A percentile compares a stretch with the other conserved stretches of the same genome.
Conservation (phyloP, 352 stramenopile species). For the Phytophthora syringae region DNA sequence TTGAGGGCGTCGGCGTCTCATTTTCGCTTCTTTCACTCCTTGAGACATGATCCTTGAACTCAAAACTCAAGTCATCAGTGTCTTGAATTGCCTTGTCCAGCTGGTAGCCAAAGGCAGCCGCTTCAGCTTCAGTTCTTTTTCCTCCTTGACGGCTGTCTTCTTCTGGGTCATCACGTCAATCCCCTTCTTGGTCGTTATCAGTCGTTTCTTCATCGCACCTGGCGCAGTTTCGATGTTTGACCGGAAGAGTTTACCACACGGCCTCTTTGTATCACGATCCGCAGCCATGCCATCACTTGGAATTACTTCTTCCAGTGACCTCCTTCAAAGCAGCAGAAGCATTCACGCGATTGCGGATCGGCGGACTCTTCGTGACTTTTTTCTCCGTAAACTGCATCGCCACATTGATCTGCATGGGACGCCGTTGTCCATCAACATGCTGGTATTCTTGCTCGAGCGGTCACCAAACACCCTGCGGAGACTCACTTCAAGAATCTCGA, state of each 20-base stretch:
- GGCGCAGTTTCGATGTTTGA: not conserved
- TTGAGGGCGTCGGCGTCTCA: not conserved
- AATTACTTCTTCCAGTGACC: slow-evolving; percentile 3
- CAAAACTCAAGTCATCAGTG: not conserved
- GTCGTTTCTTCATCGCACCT: not conserved
- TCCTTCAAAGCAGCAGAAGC: slow-evolving; percentile 11
- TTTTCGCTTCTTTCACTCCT: not conserved
- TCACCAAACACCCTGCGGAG: slow-evolving; percentile 7
- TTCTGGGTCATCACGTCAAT: not conserved
- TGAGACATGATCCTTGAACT: not conserved
- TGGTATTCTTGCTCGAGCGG: slow-evolving; percentile 13
- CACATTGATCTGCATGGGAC: not conserved
- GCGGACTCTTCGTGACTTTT: not conserved
- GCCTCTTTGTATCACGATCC: not conserved
- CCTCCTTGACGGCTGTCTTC: not conserved
- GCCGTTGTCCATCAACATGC: not conserved
- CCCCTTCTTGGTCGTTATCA: slow-evolving; percentile 4
- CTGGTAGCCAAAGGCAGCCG: not conserved
- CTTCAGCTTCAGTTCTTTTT: not conserved
- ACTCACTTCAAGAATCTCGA: slow-evolving; percentile 7
- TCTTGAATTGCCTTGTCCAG: slow-evolving; percentile 1
- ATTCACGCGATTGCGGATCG: not conserved
- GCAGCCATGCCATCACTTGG: not conserved
- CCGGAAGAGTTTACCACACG: not conserved
- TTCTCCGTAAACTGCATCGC: not conserved